Evolutionary conservation across 2,329 filamentous ascomycete genomes (phyloP), one percentile per base, ranked within the genome.

Genomic region (Paraconiothyrium brasiliense): DNA sequence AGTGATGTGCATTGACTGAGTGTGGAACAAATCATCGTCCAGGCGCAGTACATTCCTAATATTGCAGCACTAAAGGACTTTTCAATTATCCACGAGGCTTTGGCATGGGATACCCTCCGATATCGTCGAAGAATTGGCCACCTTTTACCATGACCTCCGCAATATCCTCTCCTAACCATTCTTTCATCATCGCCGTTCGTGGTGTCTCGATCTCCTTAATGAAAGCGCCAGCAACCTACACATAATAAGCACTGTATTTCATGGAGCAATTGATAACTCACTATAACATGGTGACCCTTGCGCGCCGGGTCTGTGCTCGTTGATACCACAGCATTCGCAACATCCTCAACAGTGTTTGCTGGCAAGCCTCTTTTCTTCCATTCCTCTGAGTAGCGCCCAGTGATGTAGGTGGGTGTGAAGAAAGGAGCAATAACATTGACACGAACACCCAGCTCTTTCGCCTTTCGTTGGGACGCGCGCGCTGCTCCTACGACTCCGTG

Each of bases 341-440:
- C 82, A 24, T 79, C 75, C n/a, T 75, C 74, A 0, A 79, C 75
- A 0, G 76, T 78, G 61, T 84, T 84, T 39, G 79, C 69, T 1
- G 80, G 79, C 50, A 84, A 69, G 0, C 78, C 78, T 22, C 73
- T 70, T 22, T 74, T 70, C 24, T 69, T 67, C 81, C 81, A 84
- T 27, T 66, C 60, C 9, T 75, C 66, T 1, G 75, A 71, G 57
- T 82, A 80, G 1, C 78, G 75, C 14, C 71, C 72, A 0, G 82
- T 79, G 20, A 84, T 79, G 47, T 79, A 75, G 14, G 82, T 84
- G 3, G 81, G 79, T 0, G 82, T 84, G 11, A 83, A 77, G 69
- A 82, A 85, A 1, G 83, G 82, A 9, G 81, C 83, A n/a, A 84
- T 73, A 4, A 79, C 80, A 64, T 84, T 84, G 20, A 80, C 75